phyloP scores from a whole-genome alignment of 352 stramenopile species.

The Pythium oligandrum region DNA sequence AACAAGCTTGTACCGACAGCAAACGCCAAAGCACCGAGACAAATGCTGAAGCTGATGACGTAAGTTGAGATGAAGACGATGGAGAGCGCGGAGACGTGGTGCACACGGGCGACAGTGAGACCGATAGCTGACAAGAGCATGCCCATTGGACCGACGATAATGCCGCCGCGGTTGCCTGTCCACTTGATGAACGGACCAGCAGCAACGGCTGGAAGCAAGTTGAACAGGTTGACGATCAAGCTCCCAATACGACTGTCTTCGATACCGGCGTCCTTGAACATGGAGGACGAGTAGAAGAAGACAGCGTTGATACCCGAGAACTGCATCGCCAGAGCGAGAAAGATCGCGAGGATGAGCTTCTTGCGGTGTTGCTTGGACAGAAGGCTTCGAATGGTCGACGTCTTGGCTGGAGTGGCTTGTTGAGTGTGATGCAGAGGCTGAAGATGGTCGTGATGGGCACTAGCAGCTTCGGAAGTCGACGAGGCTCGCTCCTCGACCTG shows the following conservation, averaged over 20 bases:
- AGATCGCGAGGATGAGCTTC: slow-evolving; percentile 29
- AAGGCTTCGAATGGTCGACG: not conserved
- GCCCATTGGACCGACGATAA: slow-evolving; percentile 35
- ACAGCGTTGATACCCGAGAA: slow-evolving; percentile 66
- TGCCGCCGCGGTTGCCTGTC: slow-evolving; percentile 43
- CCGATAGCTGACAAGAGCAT: slow-evolving; percentile 55
- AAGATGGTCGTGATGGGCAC: too few relatives aligned
- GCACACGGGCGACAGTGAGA: slow-evolving; percentile 20
- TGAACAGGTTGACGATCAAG: slow-evolving; percentile 50
- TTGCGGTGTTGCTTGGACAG: slow-evolving; percentile 14
- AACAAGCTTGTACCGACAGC: too few relatives aligned
- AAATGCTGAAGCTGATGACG: too few relatives aligned
- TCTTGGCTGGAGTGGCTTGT: not conserved
- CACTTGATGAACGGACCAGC: slow-evolving; percentile 28
- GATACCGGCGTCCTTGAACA: slow-evolving; percentile 59
- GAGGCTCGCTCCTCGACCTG: too few relatives aligned
- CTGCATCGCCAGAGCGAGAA: slow-evolving; percentile 36
- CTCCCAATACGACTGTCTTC: slow-evolving; percentile 50
- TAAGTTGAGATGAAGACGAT: too few relatives aligned
- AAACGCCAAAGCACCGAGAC: too few relatives aligned
- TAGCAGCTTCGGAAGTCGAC: too few relatives aligned
- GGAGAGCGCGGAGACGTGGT: too few relatives aligned
- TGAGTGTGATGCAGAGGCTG: not conserved
- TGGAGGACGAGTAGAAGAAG: slow-evolving; percentile 63
- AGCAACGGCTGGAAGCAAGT: slow-evolving; percentile 42